A percentile compares a stretch with the other conserved stretches of the same genome.
These are phyloP conservation scores for Arachnomyces sp. DNA, from an alignment of 2,329 filamentous ascomycete genomes.

Conservation along the genomic window DNA sequence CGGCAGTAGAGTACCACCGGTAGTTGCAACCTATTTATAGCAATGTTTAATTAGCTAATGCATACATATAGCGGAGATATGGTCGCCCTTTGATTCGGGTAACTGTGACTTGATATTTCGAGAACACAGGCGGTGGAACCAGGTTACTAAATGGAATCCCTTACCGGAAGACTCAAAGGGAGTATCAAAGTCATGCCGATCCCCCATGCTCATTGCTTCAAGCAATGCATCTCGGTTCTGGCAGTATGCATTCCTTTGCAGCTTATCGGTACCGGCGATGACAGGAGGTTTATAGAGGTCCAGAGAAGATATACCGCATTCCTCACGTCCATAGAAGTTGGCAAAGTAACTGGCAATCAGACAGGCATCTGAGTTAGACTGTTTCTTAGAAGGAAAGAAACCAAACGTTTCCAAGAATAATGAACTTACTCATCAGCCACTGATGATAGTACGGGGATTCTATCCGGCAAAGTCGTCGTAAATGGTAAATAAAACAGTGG, in stretches of 20 bases:
- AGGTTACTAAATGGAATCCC: constrained; percentile 3
- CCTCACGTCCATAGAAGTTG: constrained; percentile 28
- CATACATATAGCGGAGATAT: background rate
- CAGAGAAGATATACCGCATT: constrained; percentile 29
- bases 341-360: constrained; percentile 24
- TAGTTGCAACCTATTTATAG: constrained; percentile 31
- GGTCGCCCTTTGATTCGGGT: background rate
- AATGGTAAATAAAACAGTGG: background rate
- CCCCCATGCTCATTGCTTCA: constrained; percentile 35
- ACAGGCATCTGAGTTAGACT: background rate
- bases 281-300: constrained; percentile 27
- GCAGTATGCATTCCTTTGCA: constrained; percentile 22
- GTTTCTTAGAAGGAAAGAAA: background rate
- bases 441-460: background rate
- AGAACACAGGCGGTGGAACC: no score
- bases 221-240: constrained; percentile 28
- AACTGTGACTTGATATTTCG: no score
- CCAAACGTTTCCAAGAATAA: background rate
- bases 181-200: constrained; percentile 34
- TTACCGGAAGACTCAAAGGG: constrained; percentile 32
- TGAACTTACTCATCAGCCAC: constrained; percentile 18
- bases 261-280: constrained; percentile 10
- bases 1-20: constrained; percentile 34
- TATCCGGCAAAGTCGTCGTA: background rate
- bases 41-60: constrained; percentile 6